Evolutionary conservation across 441 rosid genomes (phyloP).

Genomic region (Gossypium trilobum): DNA sequence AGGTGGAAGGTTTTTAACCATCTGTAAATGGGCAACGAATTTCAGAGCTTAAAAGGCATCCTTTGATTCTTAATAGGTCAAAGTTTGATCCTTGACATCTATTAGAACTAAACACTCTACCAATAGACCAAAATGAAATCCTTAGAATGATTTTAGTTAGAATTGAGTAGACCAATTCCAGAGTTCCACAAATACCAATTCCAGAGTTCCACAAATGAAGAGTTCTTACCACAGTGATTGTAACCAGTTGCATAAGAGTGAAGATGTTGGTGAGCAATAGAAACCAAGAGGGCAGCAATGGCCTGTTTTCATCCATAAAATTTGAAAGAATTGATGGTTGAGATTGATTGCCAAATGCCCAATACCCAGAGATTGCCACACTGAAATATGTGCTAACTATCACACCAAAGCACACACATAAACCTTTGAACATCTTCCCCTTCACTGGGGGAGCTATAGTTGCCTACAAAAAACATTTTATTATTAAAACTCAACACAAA

Average conservation of each 20-base stretch:
- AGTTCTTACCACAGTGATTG: constrained; percentile 34
- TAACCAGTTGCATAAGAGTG: constrained; percentile 32
- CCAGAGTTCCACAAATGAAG: background rate
- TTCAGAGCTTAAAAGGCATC: too few species aligned
- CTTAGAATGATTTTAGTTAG: too few species aligned
- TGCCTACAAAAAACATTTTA: constrained; percentile 23
- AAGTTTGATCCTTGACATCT: too few species aligned
- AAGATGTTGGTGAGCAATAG: constrained; percentile 39
- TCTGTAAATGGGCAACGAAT: too few species aligned
- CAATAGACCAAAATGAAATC: too few species aligned
- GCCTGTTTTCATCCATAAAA: constrained; percentile 30
- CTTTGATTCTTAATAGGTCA: too few species aligned
- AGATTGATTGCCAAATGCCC: constrained; percentile 46
- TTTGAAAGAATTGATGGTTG: constrained; percentile 26
- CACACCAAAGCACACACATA: constrained; percentile 38
- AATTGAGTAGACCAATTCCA: too few species aligned
- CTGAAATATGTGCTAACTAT: constrained; percentile 32
- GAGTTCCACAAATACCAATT: background rate
- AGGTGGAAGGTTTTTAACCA: too few species aligned
- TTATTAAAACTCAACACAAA: too few species aligned
- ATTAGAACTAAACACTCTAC: too few species aligned
- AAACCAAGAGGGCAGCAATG: constrained; percentile 43
- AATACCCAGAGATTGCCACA: constrained; percentile 47
- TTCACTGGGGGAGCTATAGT: constrained; percentile 45
- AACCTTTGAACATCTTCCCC: constrained; percentile 57